Evolutionary conservation across 805 yeast genomes (phyloP).

Genomic region (Metschnikowia reukaufii): DNA sequence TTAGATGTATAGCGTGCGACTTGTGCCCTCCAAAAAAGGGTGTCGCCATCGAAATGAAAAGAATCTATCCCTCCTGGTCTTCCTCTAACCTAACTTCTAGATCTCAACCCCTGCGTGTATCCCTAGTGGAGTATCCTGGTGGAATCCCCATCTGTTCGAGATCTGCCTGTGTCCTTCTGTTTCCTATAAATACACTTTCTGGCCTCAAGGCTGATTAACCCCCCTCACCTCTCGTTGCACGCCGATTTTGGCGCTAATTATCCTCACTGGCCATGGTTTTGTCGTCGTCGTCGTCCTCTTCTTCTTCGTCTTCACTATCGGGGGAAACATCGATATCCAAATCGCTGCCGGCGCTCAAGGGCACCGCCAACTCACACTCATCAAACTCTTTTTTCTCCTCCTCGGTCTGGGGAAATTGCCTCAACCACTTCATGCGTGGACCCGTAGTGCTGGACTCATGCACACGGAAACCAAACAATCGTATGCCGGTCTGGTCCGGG

Average conservation of each 20-base stretch:
- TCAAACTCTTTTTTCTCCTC: slow-evolving; percentile 63
- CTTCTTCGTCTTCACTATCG: slow-evolving; percentile 26
- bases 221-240: too few species aligned
- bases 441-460: slow-evolving; percentile 76
- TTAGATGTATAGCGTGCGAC: not conserved
- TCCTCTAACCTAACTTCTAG: too few species aligned
- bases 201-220: too few species aligned
- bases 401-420: slow-evolving; percentile 67
- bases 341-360: slow-evolving; percentile 29
- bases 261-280: slow-evolving; percentile 46
- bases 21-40: too few species aligned
- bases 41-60: too few species aligned
- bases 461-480: slow-evolving; percentile 83
- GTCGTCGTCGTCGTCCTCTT: slow-evolving; percentile 34
- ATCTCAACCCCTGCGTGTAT: too few species aligned
- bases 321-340: slow-evolving; percentile 27
- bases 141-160: too few species aligned
- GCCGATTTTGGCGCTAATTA: slow-evolving; percentile 10
- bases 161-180: too few species aligned
- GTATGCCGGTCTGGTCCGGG: slow-evolving; percentile 62
- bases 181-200: not conserved
- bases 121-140: too few species aligned
- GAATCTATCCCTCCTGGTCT: too few species aligned
- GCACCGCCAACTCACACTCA: slow-evolving; percentile 62
- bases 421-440: slow-evolving; percentile 94